These are phyloP conservation scores for Iberis amara DNA, from an alignment of 441 rosid genomes.

Conservation along the genomic window DNA sequence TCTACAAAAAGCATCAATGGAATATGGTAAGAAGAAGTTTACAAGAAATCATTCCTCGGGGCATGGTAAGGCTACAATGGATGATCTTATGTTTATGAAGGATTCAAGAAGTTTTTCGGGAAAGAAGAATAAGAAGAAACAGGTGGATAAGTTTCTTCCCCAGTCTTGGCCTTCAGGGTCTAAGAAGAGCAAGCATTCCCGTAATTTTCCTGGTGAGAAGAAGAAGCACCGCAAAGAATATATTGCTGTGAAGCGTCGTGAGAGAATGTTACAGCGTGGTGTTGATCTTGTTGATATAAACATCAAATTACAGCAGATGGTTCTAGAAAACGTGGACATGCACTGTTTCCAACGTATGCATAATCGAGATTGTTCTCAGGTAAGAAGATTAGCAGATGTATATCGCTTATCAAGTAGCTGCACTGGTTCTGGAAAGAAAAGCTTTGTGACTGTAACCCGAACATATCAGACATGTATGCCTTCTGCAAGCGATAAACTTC, in stretches of 20 bases:
- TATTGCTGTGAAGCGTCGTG: conserved; percentile 67
- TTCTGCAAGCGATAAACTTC: conserved; percentile 59
- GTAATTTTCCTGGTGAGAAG: conserved; percentile 72
- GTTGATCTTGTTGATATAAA: conserved; percentile 71
- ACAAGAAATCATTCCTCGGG: conserved; percentile 35
- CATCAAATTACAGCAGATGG: conserved; percentile 61
- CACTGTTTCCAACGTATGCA: conserved; percentile 78
- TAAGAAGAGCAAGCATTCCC: conserved; percentile 52
- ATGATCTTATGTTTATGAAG: conserved; percentile 63
- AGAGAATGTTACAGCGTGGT: conserved; percentile 73
- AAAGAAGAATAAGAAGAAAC: conserved; percentile 61
- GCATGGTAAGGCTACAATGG: conserved; percentile 39
- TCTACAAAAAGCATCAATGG: conserved; percentile 63
- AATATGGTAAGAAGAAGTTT: conserved; percentile 53
- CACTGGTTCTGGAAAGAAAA: conserved; percentile 81
- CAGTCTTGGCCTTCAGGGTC: conserved; percentile 62
- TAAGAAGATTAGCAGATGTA: conserved; percentile 65
- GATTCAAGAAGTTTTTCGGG: conserved; percentile 64
- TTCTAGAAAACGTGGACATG: conserved; percentile 48
- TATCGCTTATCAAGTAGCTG: conserved; percentile 53
- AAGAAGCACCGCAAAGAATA: conserved; percentile 77
- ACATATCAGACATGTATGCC: conserved; percentile 77
- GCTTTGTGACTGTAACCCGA: conserved; percentile 64
- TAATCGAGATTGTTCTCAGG: conserved; percentile 83
- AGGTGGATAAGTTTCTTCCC: conserved; percentile 45